Base-by-base conservation (phyloP, 179 eudicot species). In the Dionaea muscipula region DNA sequence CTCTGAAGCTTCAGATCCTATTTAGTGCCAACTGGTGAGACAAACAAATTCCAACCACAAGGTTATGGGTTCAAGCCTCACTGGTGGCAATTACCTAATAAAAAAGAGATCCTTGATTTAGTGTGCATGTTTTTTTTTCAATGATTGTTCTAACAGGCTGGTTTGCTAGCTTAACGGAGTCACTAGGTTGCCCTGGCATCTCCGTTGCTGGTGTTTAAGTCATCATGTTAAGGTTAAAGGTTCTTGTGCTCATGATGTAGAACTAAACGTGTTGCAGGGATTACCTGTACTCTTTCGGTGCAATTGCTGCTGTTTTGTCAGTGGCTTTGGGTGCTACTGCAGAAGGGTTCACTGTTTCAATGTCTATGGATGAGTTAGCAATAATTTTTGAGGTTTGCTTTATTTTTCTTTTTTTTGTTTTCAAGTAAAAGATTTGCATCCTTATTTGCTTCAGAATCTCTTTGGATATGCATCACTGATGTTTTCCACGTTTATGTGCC, bases 321-420 rank as follows among this genome's bases (percentile, higher is more conserved):
- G 68, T 74, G 63, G 72, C 74, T 57, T 71, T 75, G 43, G 66
- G 60, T 51, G 74, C 75, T 68, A 68, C 60, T 63, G 60, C 76
- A 66, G 43, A 68, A 18, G 95, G 83, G 28, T 59, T 79, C 40
- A 38, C 73, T 64, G 72, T 67, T 62, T 60, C 67, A 33, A 55
- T 93, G 47, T 83, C 64, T 77, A 62, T 79, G 77, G 94, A 89
- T 70, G 96, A 89, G 61, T 51, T 83, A 56, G 73, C 68, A 64
- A 63, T 76, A 56, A 67, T 83, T 59, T 47, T 63, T 31, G 80
- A 83, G 99, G 99, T 93, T 67, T 56, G 62, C 48, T 49, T 58
- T 58, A 15, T 54, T 36, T 28, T 23, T 55, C 26, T 39, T 43
- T 26, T 26, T 15, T 25, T 31, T 22, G 60, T 40, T 22, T 17